Evolutionary conservation across 805 yeast genomes (phyloP).

Genomic region (Pichia cabralensis): DNA sequence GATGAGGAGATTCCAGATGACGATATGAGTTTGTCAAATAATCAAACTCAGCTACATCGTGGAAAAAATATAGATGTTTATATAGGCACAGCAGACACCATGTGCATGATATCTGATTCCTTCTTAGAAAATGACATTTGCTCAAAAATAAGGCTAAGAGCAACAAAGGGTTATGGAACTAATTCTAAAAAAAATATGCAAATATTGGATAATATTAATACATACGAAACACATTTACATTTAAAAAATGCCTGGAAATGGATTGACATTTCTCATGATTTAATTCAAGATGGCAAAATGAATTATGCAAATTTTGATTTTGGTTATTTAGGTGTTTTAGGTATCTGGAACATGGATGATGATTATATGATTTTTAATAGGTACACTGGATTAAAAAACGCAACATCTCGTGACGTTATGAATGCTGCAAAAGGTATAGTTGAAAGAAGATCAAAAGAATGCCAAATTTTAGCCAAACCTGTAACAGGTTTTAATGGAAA

Average conservation of each 20-base stretch:
- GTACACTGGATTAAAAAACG: conserved; percentile 24
- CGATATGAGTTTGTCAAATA: too few relatives aligned
- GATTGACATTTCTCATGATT: conserved; percentile 63
- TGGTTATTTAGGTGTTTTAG: conserved; percentile 80
- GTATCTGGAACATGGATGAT: conserved; percentile 76
- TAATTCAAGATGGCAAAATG: conserved; percentile 59
- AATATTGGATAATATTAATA: conserved; percentile 42
- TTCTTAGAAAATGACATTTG: conserved; percentile 66
- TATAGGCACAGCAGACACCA: conserved; percentile 16
- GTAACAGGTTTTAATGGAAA: conserved; percentile 33
- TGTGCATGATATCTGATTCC: conserved; percentile 16
- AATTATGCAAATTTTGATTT: conserved; percentile 62
- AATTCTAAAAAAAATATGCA: conserved; percentile 56
- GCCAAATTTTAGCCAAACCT: conserved; percentile 34
- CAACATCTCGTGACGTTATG: conserved; percentile 34
- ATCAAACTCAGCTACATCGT: too few relatives aligned
- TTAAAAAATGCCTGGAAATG: conserved; percentile 84
- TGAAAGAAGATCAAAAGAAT: conserved; percentile 31
- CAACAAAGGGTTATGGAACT: conserved; percentile 60
- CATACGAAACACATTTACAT: conserved; percentile 44
- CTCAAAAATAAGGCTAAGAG: conserved; percentile 59
- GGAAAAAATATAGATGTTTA: conserved; percentile 16
- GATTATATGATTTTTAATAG: conserved; percentile 35
- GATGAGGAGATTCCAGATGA: too few relatives aligned
- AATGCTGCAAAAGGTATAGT: conserved; percentile 44